Evolutionary conservation across 148 eudicot genomes (phyloP), one percentile per base, ranked within the genome.

Genomic region (Oxyria digyna): DNA sequence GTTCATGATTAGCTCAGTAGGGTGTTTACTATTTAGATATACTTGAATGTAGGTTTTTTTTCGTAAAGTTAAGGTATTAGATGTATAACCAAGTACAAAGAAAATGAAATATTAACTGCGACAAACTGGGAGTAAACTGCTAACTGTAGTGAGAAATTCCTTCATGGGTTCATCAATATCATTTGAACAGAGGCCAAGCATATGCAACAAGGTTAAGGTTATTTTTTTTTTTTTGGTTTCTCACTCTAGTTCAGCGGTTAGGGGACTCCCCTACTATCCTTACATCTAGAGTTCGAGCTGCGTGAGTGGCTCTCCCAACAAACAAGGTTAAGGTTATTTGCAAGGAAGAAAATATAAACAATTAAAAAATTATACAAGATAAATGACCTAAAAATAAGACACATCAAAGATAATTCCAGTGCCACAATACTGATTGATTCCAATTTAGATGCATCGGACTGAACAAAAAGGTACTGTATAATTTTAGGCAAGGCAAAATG

Each of bases 201-300:
- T 76, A 81, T 93, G 98, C 75, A 93, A 76, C 94, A 93, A 79
- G 43, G 96, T 93, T 69, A 91, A 84, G 27, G 95, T n/a, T n/a
- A n/a, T n/a, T n/a, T n/a, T n/a, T n/a, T n/a, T n/a, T n/a, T n/a
- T n/a, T n/a, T n/a, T n/a, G n/a, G n/a, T n/a, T n/a, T n/a, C n/a
- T n/a, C n/a, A n/a, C n/a, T n/a, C n/a, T n/a, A n/a, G n/a, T n/a
- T n/a, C n/a, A n/a, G n/a, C n/a, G n/a, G n/a, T n/a, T n/a, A n/a
- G n/a, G n/a, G n/a, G n/a, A n/a, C n/a, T n/a, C n/a, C n/a, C n/a
- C n/a, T n/a, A n/a, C n/a, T n/a, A n/a, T n/a, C n/a, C n/a, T n/a
- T n/a, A n/a, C n/a, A n/a, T n/a, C n/a, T n/a, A n/a, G n/a, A n/a
- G n/a, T n/a, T n/a, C n/a, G n/a, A n/a, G n/a, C n/a, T n/a, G n/a